Evolutionary conservation across 441 rosid genomes (phyloP).

Genomic region (Populus hybrid): DNA sequence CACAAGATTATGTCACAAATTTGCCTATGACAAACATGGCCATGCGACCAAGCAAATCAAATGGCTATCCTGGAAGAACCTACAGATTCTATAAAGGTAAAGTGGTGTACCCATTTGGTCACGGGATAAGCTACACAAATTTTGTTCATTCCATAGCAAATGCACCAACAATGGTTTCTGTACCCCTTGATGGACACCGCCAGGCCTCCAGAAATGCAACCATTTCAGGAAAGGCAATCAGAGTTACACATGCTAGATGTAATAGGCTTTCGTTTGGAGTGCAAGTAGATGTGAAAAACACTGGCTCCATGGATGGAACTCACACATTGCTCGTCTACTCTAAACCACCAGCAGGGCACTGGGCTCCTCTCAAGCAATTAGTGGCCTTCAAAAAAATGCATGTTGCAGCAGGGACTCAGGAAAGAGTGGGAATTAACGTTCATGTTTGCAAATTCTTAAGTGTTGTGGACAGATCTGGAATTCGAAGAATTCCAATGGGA

Average conservation of each 20-base stretch:
- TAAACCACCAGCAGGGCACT: slow-evolving; percentile 52
- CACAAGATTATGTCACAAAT: slow-evolving; percentile 59
- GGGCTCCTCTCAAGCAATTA: slow-evolving; percentile 78
- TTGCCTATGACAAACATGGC: slow-evolving; percentile 87
- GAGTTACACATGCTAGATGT: slow-evolving; percentile 68
- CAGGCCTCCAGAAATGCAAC: slow-evolving; percentile 31
- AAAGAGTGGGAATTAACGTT: slow-evolving; percentile 51
- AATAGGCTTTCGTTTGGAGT: slow-evolving; percentile 47
- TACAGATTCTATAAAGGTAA: slow-evolving; percentile 80
- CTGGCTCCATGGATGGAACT: slow-evolving; percentile 63
- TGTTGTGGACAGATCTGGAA: slow-evolving; percentile 73
- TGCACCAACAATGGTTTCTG: slow-evolving; percentile 51
- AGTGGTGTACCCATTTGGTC: slow-evolving; percentile 81
- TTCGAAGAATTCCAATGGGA: slow-evolving; percentile 84
- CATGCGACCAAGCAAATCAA: slow-evolving; percentile 58
- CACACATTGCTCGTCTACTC: slow-evolving; percentile 70
- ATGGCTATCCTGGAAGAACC: slow-evolving; percentile 73
- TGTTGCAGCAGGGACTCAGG: slow-evolving; percentile 45
- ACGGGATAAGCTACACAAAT: slow-evolving; percentile 74
- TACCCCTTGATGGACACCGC: slow-evolving; percentile 52
- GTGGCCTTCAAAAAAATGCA: slow-evolving; percentile 67
- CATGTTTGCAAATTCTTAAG: slow-evolving; percentile 84
- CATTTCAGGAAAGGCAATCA: slow-evolving; percentile 47
- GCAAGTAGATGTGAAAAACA: slow-evolving; percentile 61
- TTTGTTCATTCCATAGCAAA: slow-evolving; percentile 50